Evolutionary conservation across 768 basidiomycete genomes (phyloP), one percentile per base, ranked within the genome.

Genomic region (Naganishia vishniacii): DNA sequence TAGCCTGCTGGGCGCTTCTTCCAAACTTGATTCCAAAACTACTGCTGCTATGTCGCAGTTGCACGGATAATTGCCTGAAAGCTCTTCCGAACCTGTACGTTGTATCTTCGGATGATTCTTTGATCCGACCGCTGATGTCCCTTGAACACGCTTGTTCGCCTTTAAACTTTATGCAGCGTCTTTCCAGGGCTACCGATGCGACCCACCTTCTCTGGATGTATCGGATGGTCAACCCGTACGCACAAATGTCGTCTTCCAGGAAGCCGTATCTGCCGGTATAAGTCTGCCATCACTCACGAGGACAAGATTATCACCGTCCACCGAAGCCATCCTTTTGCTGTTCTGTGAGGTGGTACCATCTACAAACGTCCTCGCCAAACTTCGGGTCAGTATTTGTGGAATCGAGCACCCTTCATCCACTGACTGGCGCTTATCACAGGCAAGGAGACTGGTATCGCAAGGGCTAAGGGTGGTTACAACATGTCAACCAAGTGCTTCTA

Each of bases 401-500:
- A 13, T 77, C 71, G 18, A 48, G 31, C 16, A 12, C 28, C 29
- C 13, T 8, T 12, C 11, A 4, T 48, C 26, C 20, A 16, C 7
- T n/a, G 7, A 13, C 18, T n/a, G n/a, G 16, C 23, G 18, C 31
- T 20, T 48, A 29, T 31, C 25, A 7, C 65, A 79, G 80, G 92
- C 58, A 56, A 56, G 89, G 92, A 67, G 66, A 81, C 71, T 59
- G 94, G 94, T 78, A 95, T 97, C 89, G 97, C 93, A 29, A 80
- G 86, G 68, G 95, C 94, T 71, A 98, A 98, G 80, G 95, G 94
- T 72, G 94, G 94, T 23, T 97, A 94, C 15, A 99, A 94, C 82
- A 92, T 95, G 76, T 94, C 93, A 82, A 94, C 91, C 7, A 88
- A 86, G 3, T 84, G 88, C n/a, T 98, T 99, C 87, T 94, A 92